These are phyloP conservation scores for Rhododendron molle DNA, from an alignment of 148 eudicot species.

Conservation along the genomic window DNA sequence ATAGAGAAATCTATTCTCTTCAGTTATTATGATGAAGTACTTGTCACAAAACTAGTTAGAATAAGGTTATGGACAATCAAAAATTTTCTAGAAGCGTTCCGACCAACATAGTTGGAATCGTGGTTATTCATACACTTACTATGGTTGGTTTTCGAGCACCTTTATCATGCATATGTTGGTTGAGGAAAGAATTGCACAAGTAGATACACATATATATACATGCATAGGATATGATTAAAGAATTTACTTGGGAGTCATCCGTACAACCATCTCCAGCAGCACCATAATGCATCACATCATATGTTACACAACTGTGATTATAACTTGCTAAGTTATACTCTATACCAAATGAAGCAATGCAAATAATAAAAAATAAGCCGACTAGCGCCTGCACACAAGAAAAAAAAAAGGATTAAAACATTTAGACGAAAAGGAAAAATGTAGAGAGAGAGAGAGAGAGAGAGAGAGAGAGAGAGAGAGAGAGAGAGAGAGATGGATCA, in stretches of 20 bases:
- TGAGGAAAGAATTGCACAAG: not conserved
- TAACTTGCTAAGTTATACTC: not conserved
- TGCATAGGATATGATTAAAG: not conserved
- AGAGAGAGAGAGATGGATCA: not conserved
- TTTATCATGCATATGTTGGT: no score
- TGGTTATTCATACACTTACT: not conserved
- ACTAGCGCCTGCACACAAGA: not conserved
- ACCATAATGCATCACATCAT: slow-evolving; percentile 1
- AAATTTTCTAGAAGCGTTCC: no score
- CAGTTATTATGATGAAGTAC: no score
- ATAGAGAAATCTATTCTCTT: no score
- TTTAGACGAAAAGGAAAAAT: not conserved
- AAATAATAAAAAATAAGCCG: not conserved
- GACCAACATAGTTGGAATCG: no score
- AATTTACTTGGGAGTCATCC: not conserved
- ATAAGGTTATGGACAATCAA: no score
- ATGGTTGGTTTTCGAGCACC: no score
- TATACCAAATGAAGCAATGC: not conserved
- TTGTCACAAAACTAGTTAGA: no score
- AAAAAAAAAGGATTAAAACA: not conserved
- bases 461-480: no score
- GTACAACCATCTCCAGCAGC: not conserved
- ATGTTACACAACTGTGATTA: not conserved
- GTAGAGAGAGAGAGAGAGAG: not conserved
- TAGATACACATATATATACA: not conserved